Percentiles rank a stretch among this genome's conserved stretches.
Conservation (phyloP, 2,329 filamentous ascomycete species). For the Orbilia ellipsospora region DNA sequence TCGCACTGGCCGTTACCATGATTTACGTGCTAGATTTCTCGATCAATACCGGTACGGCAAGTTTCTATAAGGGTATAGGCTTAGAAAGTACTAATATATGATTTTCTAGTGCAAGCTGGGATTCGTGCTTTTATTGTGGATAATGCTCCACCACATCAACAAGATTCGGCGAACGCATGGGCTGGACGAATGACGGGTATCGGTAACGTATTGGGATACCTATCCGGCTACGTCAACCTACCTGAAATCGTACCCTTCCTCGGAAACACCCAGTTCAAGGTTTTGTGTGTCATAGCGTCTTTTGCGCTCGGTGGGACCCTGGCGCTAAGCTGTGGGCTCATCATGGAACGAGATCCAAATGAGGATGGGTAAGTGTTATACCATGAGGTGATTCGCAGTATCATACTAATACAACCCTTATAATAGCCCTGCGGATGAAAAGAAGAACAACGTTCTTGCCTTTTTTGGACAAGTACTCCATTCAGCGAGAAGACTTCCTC, state of each 20-base stretch:
- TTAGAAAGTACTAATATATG: slow-evolving; percentile 7
- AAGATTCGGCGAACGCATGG: slow-evolving; percentile 94
- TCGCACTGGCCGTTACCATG: slow-evolving; percentile 82
- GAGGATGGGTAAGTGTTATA: slow-evolving; percentile 57
- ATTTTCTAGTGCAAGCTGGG: slow-evolving; percentile 79
- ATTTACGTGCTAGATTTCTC: slow-evolving; percentile 93
- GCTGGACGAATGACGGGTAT: slow-evolving; percentile 85
- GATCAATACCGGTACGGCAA: slow-evolving; percentile 81
- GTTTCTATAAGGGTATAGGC: background rate
- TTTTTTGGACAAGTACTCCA: slow-evolving; percentile 84
- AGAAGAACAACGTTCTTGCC: slow-evolving; percentile 74
- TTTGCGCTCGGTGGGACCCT: slow-evolving; percentile 71
- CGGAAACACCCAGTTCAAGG: slow-evolving; percentile 90
- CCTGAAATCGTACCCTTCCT: slow-evolving; percentile 73
- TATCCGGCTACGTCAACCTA: slow-evolving; percentile 48
- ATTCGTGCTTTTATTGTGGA: slow-evolving; percentile 94
- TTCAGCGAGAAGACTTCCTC: slow-evolving; percentile 81
- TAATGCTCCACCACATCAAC: slow-evolving; percentile 89
- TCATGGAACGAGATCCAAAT: slow-evolving; percentile 83
- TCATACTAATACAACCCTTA: slow-evolving; percentile 65
- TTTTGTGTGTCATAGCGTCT: slow-evolving; percentile 85
- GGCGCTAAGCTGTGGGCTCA: slow-evolving; percentile 66
- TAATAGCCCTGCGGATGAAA: slow-evolving; percentile 69
- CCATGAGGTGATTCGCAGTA: background rate
- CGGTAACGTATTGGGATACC: slow-evolving; percentile 85